A percentile compares a stretch with the other conserved stretches of the same genome.
These are phyloP conservation scores for Aspergillus aculeatinus DNA, from an alignment of 2,329 filamentous ascomycete genomes.

Conservation along the genomic window DNA sequence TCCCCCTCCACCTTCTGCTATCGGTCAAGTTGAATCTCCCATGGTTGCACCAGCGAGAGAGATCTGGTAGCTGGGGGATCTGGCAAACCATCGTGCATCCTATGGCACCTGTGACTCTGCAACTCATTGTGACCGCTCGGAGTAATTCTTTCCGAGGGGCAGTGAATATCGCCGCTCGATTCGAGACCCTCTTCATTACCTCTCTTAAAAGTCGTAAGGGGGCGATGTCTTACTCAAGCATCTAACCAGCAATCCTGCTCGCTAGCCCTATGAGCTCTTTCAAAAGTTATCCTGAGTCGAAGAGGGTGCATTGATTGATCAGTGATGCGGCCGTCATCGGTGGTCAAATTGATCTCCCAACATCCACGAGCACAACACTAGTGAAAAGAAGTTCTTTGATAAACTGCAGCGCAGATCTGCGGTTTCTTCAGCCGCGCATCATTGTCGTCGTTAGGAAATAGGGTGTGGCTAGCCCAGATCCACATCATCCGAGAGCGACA, in stretches of 20 bases:
- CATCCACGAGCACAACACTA: too few species aligned
- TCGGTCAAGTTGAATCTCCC: not conserved
- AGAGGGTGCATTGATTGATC: too few species aligned
- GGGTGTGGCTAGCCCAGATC: not conserved
- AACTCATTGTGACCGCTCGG: not conserved
- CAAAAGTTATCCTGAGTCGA: too few species aligned
- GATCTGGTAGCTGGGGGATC: not conserved
- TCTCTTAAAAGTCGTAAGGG: not conserved
- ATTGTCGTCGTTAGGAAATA: not conserved
- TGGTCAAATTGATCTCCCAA: too few species aligned
- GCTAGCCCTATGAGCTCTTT: too few species aligned
- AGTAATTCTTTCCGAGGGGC: not conserved
- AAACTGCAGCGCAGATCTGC: not conserved
- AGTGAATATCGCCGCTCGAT: not conserved
- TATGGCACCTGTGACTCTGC: not conserved
- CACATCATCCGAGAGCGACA: not conserved
- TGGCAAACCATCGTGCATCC: not conserved
- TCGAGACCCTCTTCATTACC: not conserved
- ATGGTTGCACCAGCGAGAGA: not conserved
- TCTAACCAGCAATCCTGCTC: too few species aligned
- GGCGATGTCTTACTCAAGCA: not conserved
- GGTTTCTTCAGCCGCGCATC: not conserved
- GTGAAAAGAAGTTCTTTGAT: too few species aligned
- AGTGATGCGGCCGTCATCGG: too few species aligned
- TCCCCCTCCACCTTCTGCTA: not conserved